Conservation (phyloP, 148 eudicot genomes). For the Mesembryanthemum crystallinum region DNA sequence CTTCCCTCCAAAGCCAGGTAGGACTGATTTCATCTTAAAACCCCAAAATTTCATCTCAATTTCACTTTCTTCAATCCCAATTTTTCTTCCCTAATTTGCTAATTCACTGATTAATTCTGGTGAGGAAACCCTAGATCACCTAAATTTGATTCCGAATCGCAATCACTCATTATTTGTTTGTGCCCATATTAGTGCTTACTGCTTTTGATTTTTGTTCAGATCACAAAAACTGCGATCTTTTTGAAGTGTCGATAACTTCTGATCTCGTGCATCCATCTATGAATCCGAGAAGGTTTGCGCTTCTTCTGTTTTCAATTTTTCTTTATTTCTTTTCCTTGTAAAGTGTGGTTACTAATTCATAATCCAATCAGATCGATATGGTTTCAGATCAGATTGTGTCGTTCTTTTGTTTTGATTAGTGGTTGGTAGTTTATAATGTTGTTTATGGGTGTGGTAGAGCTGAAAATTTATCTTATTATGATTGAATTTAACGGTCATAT, state of each 20-base stretch:
- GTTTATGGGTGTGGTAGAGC: no score
- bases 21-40: not conserved
- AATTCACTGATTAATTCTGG: not conserved
- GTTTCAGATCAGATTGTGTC: no score
- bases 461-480: no score
- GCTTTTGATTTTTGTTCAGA: slow-evolving; percentile 7
- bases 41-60: not conserved
- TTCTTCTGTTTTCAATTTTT: not conserved
- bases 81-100: not conserved
- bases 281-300: slow-evolving; percentile 55
- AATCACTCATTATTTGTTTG: not conserved
- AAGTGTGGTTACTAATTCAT: not conserved
- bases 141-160: not conserved
- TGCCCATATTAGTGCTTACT: not conserved
- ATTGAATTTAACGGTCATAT: no score
- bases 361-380: not conserved
- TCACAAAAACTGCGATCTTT: slow-evolving; percentile 6
- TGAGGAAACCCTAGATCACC: not conserved
- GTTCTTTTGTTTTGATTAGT: no score
- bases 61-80: not conserved
- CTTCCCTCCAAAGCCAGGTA: slow-evolving; percentile 8
- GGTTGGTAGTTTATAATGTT: no score
- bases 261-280: slow-evolving; percentile 23
- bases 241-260: not conserved
- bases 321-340: not conserved